Evolutionary conservation across 495 filamentous ascomycete genomes (phyloP), one percentile per base, ranked within the genome.

Genomic region (Penicillium malachiteum): DNA sequence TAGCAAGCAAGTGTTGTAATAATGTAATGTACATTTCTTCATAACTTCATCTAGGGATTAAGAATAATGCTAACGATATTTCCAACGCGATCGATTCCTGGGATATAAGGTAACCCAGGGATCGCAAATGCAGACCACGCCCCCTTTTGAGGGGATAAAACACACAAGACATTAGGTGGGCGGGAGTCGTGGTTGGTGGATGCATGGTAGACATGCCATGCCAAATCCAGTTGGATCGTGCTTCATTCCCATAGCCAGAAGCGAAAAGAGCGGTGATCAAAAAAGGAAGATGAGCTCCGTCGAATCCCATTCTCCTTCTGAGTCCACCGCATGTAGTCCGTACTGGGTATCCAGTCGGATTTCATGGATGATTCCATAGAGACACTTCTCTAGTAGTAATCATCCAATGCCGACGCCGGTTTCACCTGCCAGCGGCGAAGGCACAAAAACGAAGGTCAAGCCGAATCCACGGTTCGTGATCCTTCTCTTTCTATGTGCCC

Each of bases 401-500:
- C 46, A 40, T 17, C 40, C 43, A 34, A 35, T 65, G 48, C 44
- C 55, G 31, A 53, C 47, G 61, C 62, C 54, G 56, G 21, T 38
- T 43, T 57, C 58, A 65, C 59, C 65, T 60, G 56, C 59, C 58
- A 55, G 58, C 48, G 58, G 53, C 35, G 51, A 49, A 55, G 58
- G 51, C 62, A 58, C 52, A 33, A 55, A 50, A 50, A 56, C 43
- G 48, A 52, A 52, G 51, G 52, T 38, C n/a, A 42, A 48, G 47
- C 49, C 50, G 31, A 52, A 31, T 55, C 21, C n/a, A 52, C 11
- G 43, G 37, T 55, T 56, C 35, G 33, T 37, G 54, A 10, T 31
- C 58, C 56, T 34, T 54, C 44, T 63, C 69, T 75, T 72, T 73
- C 69, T 75, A 74, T 73, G 70, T 74, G 68, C 66, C 59, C 58